phyloP scores from a whole-genome alignment of 768 basidiomycete genomes.

The Xerocomellus dryophilus region DNA sequence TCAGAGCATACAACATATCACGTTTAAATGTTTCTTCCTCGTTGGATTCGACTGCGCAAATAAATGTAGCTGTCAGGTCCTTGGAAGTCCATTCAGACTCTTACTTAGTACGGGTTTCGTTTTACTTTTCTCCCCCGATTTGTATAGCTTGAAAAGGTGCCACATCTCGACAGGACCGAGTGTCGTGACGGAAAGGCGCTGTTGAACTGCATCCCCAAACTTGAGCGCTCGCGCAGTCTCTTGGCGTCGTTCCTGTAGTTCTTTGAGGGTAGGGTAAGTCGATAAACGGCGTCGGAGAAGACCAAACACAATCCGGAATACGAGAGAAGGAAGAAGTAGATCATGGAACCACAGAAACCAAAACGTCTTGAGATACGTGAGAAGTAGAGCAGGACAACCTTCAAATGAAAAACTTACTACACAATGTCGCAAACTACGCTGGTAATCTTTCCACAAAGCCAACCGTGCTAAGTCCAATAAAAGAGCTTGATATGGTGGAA shows the following conservation, averaged over 20 bases:
- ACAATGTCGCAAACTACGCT: conserved; percentile 49
- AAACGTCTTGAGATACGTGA: conserved; percentile 41
- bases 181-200: conserved; percentile 45
- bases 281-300: conserved; percentile 49
- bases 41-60: conserved; percentile 7
- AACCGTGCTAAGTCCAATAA: conserved; percentile 38
- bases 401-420: conserved; percentile 37
- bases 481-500: conserved; percentile 50
- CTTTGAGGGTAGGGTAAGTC: conserved; percentile 52
- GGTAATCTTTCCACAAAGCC: conserved; percentile 54
- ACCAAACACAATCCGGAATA: conserved; percentile 46
- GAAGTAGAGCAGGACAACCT: background rate
- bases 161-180: conserved; percentile 53
- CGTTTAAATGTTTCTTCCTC: conserved; percentile 44
- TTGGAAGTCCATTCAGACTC: background rate
- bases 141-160: conserved; percentile 46
- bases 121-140: conserved; percentile 35
- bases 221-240: conserved; percentile 48
- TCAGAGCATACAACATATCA: conserved; percentile 38
- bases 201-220: conserved; percentile 49
- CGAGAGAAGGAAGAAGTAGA: conserved; percentile 49
- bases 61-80: background rate
- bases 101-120: conserved; percentile 21
- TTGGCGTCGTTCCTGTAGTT: conserved; percentile 51
- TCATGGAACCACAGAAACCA: conserved; percentile 66